A percentile compares a stretch with the other conserved stretches of the same genome.
Conservation (phyloP, 306 rosid genomes). For the Lathyrus oleraceus region DNA sequence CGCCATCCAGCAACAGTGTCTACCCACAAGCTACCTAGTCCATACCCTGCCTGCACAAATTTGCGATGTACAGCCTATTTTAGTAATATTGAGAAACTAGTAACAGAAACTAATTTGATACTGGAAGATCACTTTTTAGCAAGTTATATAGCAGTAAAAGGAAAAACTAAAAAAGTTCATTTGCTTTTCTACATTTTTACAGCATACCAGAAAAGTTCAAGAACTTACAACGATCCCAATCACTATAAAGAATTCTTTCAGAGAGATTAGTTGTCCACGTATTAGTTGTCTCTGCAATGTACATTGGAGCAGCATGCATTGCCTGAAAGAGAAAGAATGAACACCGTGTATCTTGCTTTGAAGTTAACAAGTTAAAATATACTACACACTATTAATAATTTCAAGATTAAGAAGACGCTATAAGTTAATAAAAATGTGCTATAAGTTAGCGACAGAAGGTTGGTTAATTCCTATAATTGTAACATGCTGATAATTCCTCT, state of each 20-base stretch:
- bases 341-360: constrained; percentile 21
- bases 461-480: no score
- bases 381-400: neutral
- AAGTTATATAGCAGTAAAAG: constrained; percentile 12
- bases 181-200: constrained; percentile 26
- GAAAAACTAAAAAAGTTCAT: neutral
- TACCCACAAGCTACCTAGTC: constrained; percentile 83
- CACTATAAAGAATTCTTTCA: constrained; percentile 92
- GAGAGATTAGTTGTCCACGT: constrained; percentile 82
- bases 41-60: constrained; percentile 75
- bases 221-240: constrained; percentile 94
- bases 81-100: constrained; percentile 3
- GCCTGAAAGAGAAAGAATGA: constrained; percentile 59
- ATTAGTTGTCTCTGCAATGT: constrained; percentile 96
- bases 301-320: constrained; percentile 99
- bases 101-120: constrained; percentile 6
- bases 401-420: no score
- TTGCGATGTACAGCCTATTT: constrained; percentile 21
- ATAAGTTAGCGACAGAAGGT: no score
- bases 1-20: constrained; percentile 81
- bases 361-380: constrained; percentile 21
- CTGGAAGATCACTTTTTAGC: neutral
- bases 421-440: no score
- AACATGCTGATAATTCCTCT: no score
- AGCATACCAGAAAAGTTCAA: constrained; percentile 36